phyloP scores from a whole-genome alignment of 2,329 filamentous ascomycete species.

The Capronia epimyces region DNA sequence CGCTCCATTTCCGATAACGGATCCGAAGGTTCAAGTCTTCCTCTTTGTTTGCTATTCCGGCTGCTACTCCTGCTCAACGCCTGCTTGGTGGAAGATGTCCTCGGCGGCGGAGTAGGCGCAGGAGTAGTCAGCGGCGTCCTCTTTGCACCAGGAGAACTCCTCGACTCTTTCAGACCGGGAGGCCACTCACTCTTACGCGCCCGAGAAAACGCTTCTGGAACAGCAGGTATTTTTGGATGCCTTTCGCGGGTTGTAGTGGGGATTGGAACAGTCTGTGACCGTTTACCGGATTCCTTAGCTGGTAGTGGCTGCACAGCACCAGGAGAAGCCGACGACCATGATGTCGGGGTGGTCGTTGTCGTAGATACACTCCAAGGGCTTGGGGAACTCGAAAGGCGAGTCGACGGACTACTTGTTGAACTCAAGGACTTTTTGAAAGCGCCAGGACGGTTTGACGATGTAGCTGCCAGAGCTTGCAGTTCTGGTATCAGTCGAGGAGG shows the following conservation, averaged over 20 bases:
- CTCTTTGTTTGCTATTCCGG: slow-evolving; percentile 12
- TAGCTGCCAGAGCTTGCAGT: slow-evolving; percentile 27
- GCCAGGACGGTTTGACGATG: slow-evolving; percentile 11
- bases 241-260: slow-evolving; percentile 17
- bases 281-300: slow-evolving; percentile 10
- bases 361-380: slow-evolving; percentile 29
- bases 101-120: slow-evolving; percentile 29
- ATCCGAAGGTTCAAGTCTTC: slow-evolving; percentile 6
- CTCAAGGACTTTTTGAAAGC: slow-evolving; percentile 20
- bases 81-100: slow-evolving; percentile 26
- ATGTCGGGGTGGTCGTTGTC: slow-evolving; percentile 44
- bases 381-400: slow-evolving; percentile 25
- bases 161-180: slow-evolving; percentile 27
- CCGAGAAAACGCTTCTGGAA: slow-evolving; percentile 8
- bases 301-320: slow-evolving; percentile 39
- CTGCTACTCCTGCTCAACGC: slow-evolving; percentile 23
- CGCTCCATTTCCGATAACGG: slow-evolving; percentile 7
- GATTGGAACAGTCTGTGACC: slow-evolving; percentile 21
- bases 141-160: slow-evolving; percentile 32
- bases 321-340: slow-evolving; percentile 47
- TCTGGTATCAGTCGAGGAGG: slow-evolving; percentile 28
- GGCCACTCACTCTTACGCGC: neutral
- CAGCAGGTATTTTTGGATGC: slow-evolving; percentile 21
- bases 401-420: slow-evolving; percentile 28
- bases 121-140: slow-evolving; percentile 29